A percentile compares a stretch with the other conserved stretches of the same genome.
These are phyloP conservation scores for Cutaneotrichosporon sp. DNA, from an alignment of 1,284 basidiomycete species.

Conservation along the genomic window DNA sequence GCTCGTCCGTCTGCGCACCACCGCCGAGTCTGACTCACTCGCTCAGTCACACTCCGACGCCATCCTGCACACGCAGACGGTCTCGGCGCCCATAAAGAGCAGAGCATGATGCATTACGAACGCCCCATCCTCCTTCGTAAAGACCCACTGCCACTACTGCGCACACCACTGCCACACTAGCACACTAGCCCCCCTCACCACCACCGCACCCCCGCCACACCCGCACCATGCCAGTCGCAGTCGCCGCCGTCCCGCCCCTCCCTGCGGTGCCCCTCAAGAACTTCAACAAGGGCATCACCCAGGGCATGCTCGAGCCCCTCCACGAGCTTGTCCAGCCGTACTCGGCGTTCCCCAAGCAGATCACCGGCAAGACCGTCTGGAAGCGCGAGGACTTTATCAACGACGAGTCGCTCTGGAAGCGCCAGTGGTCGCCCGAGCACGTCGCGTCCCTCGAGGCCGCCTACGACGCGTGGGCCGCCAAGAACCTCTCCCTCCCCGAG, in stretches of 20 bases:
- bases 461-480: slow-evolving; percentile 31
- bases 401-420: slow-evolving; percentile 35
- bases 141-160: not conserved
- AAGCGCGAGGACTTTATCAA: slow-evolving; percentile 31
- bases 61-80: not conserved
- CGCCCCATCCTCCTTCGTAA: not conserved
- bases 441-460: slow-evolving; percentile 33
- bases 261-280: slow-evolving; percentile 7
- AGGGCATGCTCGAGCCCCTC: slow-evolving; percentile 38
- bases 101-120: not conserved
- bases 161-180: not conserved
- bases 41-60: no score
- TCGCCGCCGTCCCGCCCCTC: slow-evolving; percentile 10
- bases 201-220: not conserved
- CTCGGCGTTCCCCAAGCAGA: slow-evolving; percentile 44
- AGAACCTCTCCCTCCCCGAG: slow-evolving; percentile 30
- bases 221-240: slow-evolving; percentile 16
- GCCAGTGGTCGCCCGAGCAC: slow-evolving; percentile 34
- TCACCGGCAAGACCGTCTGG: slow-evolving; percentile 48
- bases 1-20: not conserved
- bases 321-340: slow-evolving; percentile 37
- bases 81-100: not conserved
- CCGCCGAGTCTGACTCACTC: not conserved
- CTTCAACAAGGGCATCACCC: slow-evolving; percentile 25
- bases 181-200: not conserved